Evolutionary conservation across 1,139 yeast genomes (phyloP).

Genomic region (Candida dubliniensis): DNA sequence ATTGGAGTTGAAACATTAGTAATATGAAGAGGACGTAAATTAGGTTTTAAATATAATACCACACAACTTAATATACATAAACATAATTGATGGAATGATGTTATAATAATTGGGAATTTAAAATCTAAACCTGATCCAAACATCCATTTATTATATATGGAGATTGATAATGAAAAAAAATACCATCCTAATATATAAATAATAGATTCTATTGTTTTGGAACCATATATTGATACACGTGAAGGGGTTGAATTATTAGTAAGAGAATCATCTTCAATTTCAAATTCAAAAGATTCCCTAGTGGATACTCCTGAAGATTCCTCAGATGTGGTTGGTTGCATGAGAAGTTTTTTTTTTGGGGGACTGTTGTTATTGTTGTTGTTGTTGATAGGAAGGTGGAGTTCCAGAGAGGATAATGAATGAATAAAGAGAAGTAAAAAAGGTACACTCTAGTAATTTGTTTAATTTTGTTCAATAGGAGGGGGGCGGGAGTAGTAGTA

Average conservation of each 20-base stretch:
- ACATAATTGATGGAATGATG: conserved; percentile 81
- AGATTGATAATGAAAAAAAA: conserved; percentile 65
- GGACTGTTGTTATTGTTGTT: too few relatives aligned
- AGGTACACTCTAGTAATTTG: too few relatives aligned
- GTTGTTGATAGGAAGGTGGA: too few relatives aligned
- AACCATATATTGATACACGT: background rate
- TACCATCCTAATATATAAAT: conserved; percentile 51
- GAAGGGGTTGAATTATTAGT: background rate
- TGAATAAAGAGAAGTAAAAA: too few relatives aligned
- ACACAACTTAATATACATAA: conserved; percentile 50
- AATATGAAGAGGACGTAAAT: conserved; percentile 39
- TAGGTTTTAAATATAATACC: conserved; percentile 48
- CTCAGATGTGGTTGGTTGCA: conserved; percentile 2
- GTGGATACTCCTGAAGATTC: conserved; percentile 4
- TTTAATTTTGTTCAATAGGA: too few relatives aligned
- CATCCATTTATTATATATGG: conserved; percentile 98
- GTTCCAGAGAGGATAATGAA: too few relatives aligned
- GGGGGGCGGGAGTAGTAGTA: too few relatives aligned
- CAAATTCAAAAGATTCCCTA: conserved; percentile 7
- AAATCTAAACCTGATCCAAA: conserved; percentile 75
- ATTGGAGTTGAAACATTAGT: background rate
- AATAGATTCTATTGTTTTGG: conserved; percentile 11
- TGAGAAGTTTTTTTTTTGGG: background rate
- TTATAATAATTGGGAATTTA: conserved; percentile 78
- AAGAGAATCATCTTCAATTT: conserved; percentile 1